Conservation (phyloP, 306 rosid genomes). For the Trifolium pratense region DNA sequence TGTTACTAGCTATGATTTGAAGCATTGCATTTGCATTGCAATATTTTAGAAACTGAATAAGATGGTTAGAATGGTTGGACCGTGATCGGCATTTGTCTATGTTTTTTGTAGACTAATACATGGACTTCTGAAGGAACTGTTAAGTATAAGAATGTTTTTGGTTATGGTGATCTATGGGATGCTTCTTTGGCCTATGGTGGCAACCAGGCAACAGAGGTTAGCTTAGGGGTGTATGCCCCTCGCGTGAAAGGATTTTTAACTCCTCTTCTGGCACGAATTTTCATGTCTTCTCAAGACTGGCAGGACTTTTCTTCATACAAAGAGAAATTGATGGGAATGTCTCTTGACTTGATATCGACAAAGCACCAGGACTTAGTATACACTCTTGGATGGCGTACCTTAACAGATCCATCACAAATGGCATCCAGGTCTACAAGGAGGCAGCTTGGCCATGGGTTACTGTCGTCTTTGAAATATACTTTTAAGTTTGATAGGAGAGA, state of each 20-base stretch:
- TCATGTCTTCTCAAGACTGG: slow-evolving; percentile 88
- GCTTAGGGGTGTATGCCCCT: slow-evolving; percentile 83
- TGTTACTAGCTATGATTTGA: slow-evolving; percentile 7
- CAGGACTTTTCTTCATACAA: slow-evolving; percentile 80
- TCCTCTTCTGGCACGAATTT: slow-evolving; percentile 73
- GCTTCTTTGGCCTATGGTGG: slow-evolving; percentile 90
- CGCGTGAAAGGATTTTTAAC: slow-evolving; percentile 59
- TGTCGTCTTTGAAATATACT: slow-evolving; percentile 82
- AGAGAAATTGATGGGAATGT: slow-evolving; percentile 71
- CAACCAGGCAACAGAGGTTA: slow-evolving; percentile 74
- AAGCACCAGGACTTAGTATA: slow-evolving; percentile 76
- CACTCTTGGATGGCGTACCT: slow-evolving; percentile 89
- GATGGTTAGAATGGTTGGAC: background rate
- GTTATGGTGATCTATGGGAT: slow-evolving; percentile 95
- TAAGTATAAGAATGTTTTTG: slow-evolving; percentile 79
- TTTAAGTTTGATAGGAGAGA: slow-evolving; percentile 79
- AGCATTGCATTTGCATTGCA: slow-evolving; percentile 24
- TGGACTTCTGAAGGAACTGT: slow-evolving; percentile 82
- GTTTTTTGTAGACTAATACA: slow-evolving; percentile 79
- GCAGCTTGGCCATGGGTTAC: slow-evolving; percentile 92
- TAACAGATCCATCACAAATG: slow-evolving; percentile 80
- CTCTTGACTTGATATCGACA: slow-evolving; percentile 75
- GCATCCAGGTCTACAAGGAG: slow-evolving; percentile 88
- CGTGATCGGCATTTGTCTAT: background rate
- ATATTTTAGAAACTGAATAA: no score